A percentile compares a stretch with the other conserved stretches of the same genome.
Conservation (phyloP, 345 rosid genomes). For the Acer campestre region DNA sequence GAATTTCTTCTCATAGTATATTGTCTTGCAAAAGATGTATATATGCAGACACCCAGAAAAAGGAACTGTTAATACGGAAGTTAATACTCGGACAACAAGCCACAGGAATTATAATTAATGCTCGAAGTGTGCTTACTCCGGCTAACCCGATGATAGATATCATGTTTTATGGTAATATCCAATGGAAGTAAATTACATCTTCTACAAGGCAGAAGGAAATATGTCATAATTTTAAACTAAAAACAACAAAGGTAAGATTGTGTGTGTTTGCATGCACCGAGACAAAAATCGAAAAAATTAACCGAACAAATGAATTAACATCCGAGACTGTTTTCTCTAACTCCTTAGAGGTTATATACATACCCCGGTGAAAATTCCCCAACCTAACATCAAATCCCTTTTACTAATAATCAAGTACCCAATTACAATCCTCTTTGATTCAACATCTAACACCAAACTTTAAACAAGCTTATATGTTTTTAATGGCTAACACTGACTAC, state of each 20-base stretch:
- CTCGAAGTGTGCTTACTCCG: neutral
- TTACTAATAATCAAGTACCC: neutral
- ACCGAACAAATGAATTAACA: no score
- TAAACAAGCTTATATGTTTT: neutral
- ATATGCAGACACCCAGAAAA: neutral
- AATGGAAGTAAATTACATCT: neutral
- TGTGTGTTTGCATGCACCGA: neutral
- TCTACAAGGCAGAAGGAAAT: neutral
- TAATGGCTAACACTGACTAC: neutral
- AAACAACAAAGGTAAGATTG: neutral
- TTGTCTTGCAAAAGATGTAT: neutral
- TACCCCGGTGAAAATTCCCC: neutral
- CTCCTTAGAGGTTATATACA: neutral
- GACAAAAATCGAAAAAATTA: neutral
- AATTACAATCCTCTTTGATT: neutral
- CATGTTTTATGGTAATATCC: neutral
- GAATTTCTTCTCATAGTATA: neutral
- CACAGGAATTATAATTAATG: neutral
- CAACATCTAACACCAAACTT: neutral
- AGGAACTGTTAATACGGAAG: neutral
- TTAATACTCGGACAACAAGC: neutral
- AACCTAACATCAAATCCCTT: conserved; percentile 3
- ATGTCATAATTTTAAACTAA: neutral
- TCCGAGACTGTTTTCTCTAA: no score
- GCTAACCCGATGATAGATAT: neutral